Evolutionary conservation across 2,329 filamentous ascomycete species (phyloP), one percentile per base, ranked within the genome.

Genomic region (Xylariales sp.): DNA sequence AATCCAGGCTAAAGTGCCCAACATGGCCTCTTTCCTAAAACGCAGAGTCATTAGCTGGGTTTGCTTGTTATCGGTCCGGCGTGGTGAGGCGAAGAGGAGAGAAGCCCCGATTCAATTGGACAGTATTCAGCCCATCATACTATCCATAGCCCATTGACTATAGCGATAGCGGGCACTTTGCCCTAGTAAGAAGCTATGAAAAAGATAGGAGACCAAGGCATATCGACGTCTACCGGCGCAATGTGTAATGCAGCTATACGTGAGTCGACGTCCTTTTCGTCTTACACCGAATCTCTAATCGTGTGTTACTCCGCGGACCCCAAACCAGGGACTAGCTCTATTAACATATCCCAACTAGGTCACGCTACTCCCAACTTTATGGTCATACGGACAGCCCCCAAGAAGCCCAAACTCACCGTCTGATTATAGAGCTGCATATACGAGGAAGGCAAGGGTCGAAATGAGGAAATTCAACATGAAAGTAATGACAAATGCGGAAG

Each of bases 1-100:
- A 54, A 93, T 80, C 81, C 88, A 85, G 57, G 83, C 78, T 6
- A 87, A 75, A 7, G 82, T 84, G n/a, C 75, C 79, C 32, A 83
- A 72, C 83, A 87, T 86, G 65, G 79, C 81, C 72, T 83, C 82
- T 18, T 82, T 83, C 54, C 83, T 84, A 7, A 9, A 62, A 46
- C 62, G 57, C 48, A 50, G 28, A 53, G 57, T 76, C 80, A 58
- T 68, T 43, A 68, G 65, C 45, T 45, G 10, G 18, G 43, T 54
- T 43, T 16, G 7, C 14, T 14, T 43, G 5, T 30, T 30, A 3
- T 28, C 28, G 16, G 34, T 54, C 12, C 39, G 28, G 23, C 52
- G 46, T 30, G 23, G 53, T 14, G 4, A 52, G 16, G 3, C 30
- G 30, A 18, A 16, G 52, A 43, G 8, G 49, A 48, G n/a, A 18